A percentile compares a stretch with the other conserved stretches of the same genome.
Evolutionary conservation across 345 rosid species (phyloP).

Genomic region (Salix koriyanagi): DNA sequence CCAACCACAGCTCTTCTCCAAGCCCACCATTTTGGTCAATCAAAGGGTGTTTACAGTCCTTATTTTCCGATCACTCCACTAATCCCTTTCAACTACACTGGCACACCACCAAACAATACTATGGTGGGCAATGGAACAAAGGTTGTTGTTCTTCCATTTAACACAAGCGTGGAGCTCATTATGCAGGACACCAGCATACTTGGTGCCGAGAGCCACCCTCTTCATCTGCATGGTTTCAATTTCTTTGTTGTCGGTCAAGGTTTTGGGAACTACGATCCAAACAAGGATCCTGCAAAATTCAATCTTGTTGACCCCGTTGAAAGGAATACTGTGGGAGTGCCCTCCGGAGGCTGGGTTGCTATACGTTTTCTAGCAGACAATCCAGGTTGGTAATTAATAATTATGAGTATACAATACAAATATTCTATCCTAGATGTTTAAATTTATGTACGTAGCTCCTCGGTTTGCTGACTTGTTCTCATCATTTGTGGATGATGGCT

Average conservation of each 20-base stretch:
- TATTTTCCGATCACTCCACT: not conserved
- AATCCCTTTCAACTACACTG: slow-evolving; percentile 10
- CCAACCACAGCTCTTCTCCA: slow-evolving; percentile 9
- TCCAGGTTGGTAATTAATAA: slow-evolving; percentile 6
- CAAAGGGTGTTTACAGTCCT: slow-evolving; percentile 7
- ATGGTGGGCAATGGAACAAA: slow-evolving; percentile 13
- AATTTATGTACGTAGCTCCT: not conserved
- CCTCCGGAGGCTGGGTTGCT: slow-evolving; percentile 19
- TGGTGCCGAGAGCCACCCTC: slow-evolving; percentile 14
- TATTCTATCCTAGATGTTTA: not conserved
- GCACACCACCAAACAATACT: slow-evolving; percentile 15
- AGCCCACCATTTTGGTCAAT: slow-evolving; percentile 5
- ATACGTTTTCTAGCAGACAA: slow-evolving; percentile 14
- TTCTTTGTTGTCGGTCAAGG: slow-evolving; percentile 17
- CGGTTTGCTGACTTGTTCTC: not conserved
- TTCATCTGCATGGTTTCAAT: slow-evolving; percentile 15
- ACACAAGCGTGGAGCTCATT: slow-evolving; percentile 12
- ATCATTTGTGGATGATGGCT: not conserved
- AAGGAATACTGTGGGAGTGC: slow-evolving; percentile 16
- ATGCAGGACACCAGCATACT: slow-evolving; percentile 15
- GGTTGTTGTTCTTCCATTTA: slow-evolving; percentile 10
- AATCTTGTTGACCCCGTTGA: slow-evolving; percentile 14
- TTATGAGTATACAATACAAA: not conserved
- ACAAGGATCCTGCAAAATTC: slow-evolving; percentile 6
- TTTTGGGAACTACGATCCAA: slow-evolving; percentile 12